Evolutionary conservation across 73 alveolate species (phyloP), one percentile per base, ranked within the genome.

Genomic region (Blepharisma stoltei): DNA sequence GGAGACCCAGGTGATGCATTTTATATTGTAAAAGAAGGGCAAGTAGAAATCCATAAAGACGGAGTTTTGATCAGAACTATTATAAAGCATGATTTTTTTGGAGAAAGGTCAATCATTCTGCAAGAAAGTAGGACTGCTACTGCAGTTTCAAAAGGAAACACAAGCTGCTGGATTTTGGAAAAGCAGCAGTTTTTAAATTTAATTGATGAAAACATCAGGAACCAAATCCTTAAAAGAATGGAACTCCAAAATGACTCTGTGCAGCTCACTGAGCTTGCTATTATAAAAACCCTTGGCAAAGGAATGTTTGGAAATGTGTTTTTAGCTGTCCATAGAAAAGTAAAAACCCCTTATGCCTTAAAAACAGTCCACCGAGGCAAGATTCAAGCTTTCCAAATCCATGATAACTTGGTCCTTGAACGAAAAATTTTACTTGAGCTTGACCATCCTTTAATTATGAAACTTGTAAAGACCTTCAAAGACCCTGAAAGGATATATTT

Each of bases 221-320:
- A 65, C n/a, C 73, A 68, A 45, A n/a, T 78, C 5, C 46, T 78
- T 14, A 67, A 78, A 23, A 65, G 86, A 69, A 50, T 78, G 11
- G 38, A 78, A 69, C 75, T 78, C 11, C 86, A 78, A 78, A 84
- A 78, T 23, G 81, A 67, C 6, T 6, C 18, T 27, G 53, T 78
- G 2, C 14, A 67, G 54, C 50, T 84, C 32, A 76, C 83, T 14
- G 71, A 83, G 49, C 50, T 84, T 27, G 54, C 55, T n/a, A 68
- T 71, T 25, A 65, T 79, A 9, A 49, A 47, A 32, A 37, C 47
- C 45, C 82, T 84, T 78, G 92, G 92, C 6, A 37, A 77, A 70
- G 92, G 92, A 4, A 70, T 77, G 75, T 84, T 82, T 84, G 92
- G 92, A 18, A 83, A 68, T 52, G 92, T 84, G 7, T 82, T 76